Evolutionary conservation across 129 eudicot species (phyloP), one percentile per base, ranked within the genome.

Genomic region (Pseudognaphalium luteoalbum): DNA sequence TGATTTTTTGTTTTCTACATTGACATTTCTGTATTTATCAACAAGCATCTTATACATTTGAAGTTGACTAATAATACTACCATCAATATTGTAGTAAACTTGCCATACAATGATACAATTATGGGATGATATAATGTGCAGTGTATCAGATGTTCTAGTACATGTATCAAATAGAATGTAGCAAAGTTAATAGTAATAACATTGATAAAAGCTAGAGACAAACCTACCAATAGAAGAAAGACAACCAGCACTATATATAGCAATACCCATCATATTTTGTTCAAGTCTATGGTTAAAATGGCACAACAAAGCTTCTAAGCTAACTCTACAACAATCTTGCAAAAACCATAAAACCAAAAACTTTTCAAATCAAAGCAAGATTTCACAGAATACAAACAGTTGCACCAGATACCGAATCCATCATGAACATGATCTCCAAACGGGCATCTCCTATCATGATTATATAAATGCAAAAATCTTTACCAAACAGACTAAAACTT

Each of bases 321-420:
- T 70, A 70, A 66, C 62, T 69, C 71, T 78, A 70, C 80, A 76
- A 34, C 66, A 64, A 64, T 75, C 64, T 75, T 75, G 79, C 79
- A 75, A 64, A 64, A 64, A 32, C 58, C 67, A 73, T 62, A 62
- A n/a, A 75, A 44, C 63, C 70, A 73, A 42, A 51, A 66, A 65
- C 67, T 33, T 19, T 56, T 80, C 60, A 66, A 65, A 80, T 73
- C 79, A 80, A 67, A 57, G 80, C 83, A 74, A 74, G 71, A 80
- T 74, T 73, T 72, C 28, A 56, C 51, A 80, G 35, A 25, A 72
- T 39, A 79, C 76, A 65, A 33, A 77, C 70, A 77, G 61, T 77
- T 77, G 81, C 73, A 76, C 80, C 52, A 58, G 73, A 52, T 71
- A 51, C 30, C 44, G 39, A 79, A 79, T 52, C 68, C 78, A 72